These are phyloP conservation scores for Suillus luteus DNA, from an alignment of 768 basidiomycete genomes.

Conservation along the genomic window DNA sequence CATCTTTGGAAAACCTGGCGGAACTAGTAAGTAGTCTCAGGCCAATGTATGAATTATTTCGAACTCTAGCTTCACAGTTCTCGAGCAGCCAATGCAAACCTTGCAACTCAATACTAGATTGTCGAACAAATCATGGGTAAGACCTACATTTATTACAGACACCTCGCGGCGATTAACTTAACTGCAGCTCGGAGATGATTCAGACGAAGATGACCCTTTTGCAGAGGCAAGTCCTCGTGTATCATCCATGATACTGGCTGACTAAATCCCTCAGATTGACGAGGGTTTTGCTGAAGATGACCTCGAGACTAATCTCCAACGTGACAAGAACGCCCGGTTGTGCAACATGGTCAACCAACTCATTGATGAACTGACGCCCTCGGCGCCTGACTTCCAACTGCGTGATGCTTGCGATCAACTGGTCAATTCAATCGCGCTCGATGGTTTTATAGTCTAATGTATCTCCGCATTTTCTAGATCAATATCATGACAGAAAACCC, in stretches of 20 bases:
- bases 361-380: conserved; percentile 83
- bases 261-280: conserved; percentile 61
- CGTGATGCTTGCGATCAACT: conserved; percentile 86
- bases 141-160: conserved; percentile 15
- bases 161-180: conserved; percentile 8
- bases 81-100: conserved; percentile 66
- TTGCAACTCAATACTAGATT: conserved; percentile 84
- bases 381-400: conserved; percentile 79
- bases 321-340: conserved; percentile 91
- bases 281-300: conserved; percentile 93
- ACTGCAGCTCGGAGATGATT: conserved; percentile 70
- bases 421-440: conserved; percentile 44
- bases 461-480: conserved; percentile 47
- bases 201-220: conserved; percentile 95
- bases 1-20: conserved; percentile 81
- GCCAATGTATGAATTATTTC: conserved; percentile 8
- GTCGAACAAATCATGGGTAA: conserved; percentile 89
- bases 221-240: conserved; percentile 62
- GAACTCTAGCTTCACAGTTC: conserved; percentile 37
- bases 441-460: conserved; percentile 1
- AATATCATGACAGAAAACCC: conserved; percentile 74
- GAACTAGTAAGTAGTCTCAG: conserved; percentile 52
- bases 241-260: conserved; percentile 9
- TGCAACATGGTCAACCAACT: conserved; percentile 80
- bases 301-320: conserved; percentile 85